phyloP scores from a whole-genome alignment of 129 eudicot genomes.

The Flaveria bidentis region DNA sequence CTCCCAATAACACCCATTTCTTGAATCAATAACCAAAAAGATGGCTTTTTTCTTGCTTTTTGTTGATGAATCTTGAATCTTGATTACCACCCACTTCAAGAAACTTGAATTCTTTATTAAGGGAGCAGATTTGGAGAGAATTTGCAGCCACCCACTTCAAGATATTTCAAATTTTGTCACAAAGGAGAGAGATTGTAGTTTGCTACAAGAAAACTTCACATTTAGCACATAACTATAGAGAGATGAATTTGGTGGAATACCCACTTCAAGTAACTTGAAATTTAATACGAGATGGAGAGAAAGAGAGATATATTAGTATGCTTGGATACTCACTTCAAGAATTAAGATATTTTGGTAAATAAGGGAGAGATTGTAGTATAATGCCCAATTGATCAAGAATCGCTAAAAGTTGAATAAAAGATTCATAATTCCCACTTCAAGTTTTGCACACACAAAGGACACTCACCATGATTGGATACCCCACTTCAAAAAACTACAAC shows the following conservation, averaged over 20 bases:
- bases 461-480: slow-evolving; percentile 9
- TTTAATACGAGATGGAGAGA: neutral
- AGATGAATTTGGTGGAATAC: neutral
- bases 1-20: slow-evolving; percentile 42
- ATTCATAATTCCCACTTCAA: slow-evolving; percentile 20
- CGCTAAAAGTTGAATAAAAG: neutral
- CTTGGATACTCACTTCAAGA: slow-evolving; percentile 13
- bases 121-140: slow-evolving; percentile 6
- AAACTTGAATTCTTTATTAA: neutral
- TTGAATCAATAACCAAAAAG: slow-evolving; percentile 2
- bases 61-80: slow-evolving; percentile 19
- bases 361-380: neutral
- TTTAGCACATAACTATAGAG: slow-evolving; percentile 26
- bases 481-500: slow-evolving; percentile 25
- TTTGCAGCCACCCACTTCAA: slow-evolving; percentile 2
- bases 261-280: neutral
- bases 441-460: slow-evolving; percentile 2
- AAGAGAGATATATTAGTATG: neutral
- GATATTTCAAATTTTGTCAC: neutral
- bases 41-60: neutral
- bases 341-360: neutral
- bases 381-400: slow-evolving; percentile 14
- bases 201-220: slow-evolving; percentile 25
- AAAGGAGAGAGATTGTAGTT: slow-evolving; percentile 1
- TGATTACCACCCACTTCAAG: slow-evolving; percentile 22